Base-by-base conservation (phyloP, 441 rosid species). In the Erodium texanum region DNA sequence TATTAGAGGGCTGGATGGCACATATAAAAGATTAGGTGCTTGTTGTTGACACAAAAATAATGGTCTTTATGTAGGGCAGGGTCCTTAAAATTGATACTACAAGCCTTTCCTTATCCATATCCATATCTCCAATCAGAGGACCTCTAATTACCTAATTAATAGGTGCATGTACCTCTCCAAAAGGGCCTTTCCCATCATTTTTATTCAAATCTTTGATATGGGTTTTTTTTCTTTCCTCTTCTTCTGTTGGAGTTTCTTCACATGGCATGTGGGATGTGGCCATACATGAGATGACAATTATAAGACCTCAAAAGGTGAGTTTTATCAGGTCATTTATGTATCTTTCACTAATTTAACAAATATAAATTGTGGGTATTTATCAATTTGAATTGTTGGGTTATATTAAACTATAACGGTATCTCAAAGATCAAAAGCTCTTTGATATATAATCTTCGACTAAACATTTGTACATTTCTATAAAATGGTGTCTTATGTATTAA, bases 201-300 rank as follows among this genome's bases (percentile, higher is more conserved):
- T 52, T 16, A 52, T 5, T 52, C 59, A 52, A 16, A 52, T 16
- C 59, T 18, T 16, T 52, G 10, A 52, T 16, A 52, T 52, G 59
- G 59, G 59, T 29, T 52, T 52, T n/a, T 50, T 15, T 20, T 50
- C 19, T 52, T n/a, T 50, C 3, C 58, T 50, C 19, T 50, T 50
- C 58, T 50, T n/a, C 8, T 50, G 58, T 52, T 52, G 22, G 20
- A 52, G 20, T 52, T 52, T 52, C 22, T 4, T 52, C 59, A 52
- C 59, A 52, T 52, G 59, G 59, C 34, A 18, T n/a, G n/a, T n/a
- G 18, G n/a, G 59, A n/a, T n/a, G n/a, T n/a, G 59, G 59, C 59
- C 59, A 52, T 52, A 52, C 59, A 16, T 16, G 59, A 52, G 59
- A 52, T 52, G 20, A 9, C 59, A 52, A 52, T 0, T 16, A n/a